Percentiles rank a stretch among this genome's conserved stretches.
phyloP scores from a whole-genome alignment of 2,329 filamentous ascomycete genomes.

The Gnomoniopsis smithogilvyi region DNA sequence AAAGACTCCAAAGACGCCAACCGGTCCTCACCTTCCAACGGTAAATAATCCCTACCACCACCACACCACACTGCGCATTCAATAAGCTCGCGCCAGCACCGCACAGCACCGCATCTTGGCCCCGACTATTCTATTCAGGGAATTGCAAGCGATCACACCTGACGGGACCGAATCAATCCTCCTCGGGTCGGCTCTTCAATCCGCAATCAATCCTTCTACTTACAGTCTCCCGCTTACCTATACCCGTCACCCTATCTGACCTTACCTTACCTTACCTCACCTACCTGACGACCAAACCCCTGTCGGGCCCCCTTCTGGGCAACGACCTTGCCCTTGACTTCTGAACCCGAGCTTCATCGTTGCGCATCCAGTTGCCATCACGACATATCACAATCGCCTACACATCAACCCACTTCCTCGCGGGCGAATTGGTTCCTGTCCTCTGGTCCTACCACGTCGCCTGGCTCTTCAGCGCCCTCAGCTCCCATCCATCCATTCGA shows the following conservation, averaged over 20 bases:
- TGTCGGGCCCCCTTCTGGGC: slow-evolving; percentile 17
- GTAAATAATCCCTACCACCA: slow-evolving; percentile 15
- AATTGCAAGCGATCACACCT: not conserved
- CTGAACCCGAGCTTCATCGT: slow-evolving; percentile 13
- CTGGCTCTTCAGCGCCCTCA: not conserved
- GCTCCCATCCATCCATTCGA: not conserved
- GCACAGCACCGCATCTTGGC: not conserved
- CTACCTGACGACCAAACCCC: slow-evolving; percentile 6
- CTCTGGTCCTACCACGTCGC: slow-evolving; percentile 4
- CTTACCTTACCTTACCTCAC: not conserved
- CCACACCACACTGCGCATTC: too few relatives aligned
- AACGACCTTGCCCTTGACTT: slow-evolving; percentile 13
- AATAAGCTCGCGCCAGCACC: not conserved
- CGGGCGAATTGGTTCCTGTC: slow-evolving; percentile 11
- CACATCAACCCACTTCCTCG: slow-evolving; percentile 7
- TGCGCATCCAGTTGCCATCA: slow-evolving; percentile 8
- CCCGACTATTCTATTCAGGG: not conserved
- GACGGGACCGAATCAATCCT: not conserved
- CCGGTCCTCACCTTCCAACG: slow-evolving; percentile 16
- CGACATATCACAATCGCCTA: slow-evolving; percentile 7
- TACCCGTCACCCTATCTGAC: not conserved
- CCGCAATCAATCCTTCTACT: not conserved
- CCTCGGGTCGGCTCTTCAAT: not conserved
- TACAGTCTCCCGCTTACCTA: not conserved
- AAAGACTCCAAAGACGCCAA: slow-evolving; percentile 16